phyloP scores from a whole-genome alignment of 1,284 basidiomycete genomes.

The Marasmius tenuissimus region DNA sequence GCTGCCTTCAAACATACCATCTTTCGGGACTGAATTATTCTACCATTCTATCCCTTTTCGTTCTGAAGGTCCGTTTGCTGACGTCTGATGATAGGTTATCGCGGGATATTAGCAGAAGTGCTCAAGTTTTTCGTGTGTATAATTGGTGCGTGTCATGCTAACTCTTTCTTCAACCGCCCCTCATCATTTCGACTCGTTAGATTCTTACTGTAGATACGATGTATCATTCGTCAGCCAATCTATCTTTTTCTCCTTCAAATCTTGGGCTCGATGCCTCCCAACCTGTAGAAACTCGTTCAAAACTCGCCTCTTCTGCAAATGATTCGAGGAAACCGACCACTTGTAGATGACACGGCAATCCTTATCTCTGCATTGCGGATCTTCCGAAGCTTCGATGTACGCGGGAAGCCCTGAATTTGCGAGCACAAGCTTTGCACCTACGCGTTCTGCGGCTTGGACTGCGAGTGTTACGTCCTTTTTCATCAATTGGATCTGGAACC shows the following conservation, averaged over 20 bases:
- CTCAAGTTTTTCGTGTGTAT: too few species aligned
- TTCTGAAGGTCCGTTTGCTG: background rate
- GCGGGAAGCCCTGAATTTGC: constrained; percentile 34
- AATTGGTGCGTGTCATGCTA: background rate
- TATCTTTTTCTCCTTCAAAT: background rate
- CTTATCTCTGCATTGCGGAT: constrained; percentile 32
- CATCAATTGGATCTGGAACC: constrained; percentile 37
- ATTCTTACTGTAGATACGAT: too few species aligned
- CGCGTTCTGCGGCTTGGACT: constrained; percentile 31
- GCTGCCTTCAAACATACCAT: constrained; percentile 4
- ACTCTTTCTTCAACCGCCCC: background rate
- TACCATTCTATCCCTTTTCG: background rate
- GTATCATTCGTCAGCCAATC: background rate
- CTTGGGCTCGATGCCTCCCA: background rate
- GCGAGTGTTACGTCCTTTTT: constrained; percentile 41
- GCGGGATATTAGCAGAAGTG: background rate
- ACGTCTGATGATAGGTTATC: background rate
- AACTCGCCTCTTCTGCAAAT: background rate
- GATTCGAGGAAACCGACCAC: constrained; percentile 25
- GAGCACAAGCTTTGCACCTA: constrained; percentile 35
- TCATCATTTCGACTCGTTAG: too few species aligned
- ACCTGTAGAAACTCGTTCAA: background rate
- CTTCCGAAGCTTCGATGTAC: constrained; percentile 36
- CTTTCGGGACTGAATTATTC: background rate
- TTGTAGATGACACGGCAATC: constrained; percentile 38